Percentiles rank a stretch among this genome's conserved stretches.
These are phyloP conservation scores for Trichophyton verrucosum DNA, from an alignment of 2,329 filamentous ascomycete genomes.

Conservation along the genomic window DNA sequence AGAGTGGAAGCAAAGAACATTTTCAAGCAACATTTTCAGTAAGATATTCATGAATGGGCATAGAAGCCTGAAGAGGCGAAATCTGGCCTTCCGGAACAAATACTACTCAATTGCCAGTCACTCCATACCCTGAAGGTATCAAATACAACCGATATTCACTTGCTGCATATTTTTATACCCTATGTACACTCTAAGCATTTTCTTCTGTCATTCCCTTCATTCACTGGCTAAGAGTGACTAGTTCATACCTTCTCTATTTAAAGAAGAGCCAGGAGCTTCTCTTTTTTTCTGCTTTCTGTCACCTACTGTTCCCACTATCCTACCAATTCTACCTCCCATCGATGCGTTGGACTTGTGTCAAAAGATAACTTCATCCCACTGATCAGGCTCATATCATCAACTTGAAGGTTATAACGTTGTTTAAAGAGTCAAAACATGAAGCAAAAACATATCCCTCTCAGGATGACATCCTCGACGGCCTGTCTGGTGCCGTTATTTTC, in stretches of 20 bases:
- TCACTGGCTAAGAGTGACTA: neutral
- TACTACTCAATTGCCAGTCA: conserved; percentile 1
- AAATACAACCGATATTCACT: neutral
- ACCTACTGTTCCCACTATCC: neutral
- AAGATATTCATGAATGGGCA: conserved; percentile 5
- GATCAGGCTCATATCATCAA: too few relatives aligned
- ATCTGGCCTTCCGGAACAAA: conserved; percentile 3
- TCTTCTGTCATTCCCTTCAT: neutral
- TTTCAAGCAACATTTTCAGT: conserved; percentile 4
- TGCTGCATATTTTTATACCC: too few relatives aligned
- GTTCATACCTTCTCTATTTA: neutral
- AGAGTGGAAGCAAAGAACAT: conserved; percentile 6
- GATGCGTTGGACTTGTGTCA: neutral
- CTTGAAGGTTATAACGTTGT: too few relatives aligned
- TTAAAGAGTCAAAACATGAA: neutral
- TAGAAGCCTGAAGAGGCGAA: conserved; percentile 5
- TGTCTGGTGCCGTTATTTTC: too few relatives aligned
- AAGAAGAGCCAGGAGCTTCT: neutral
- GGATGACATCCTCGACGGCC: too few relatives aligned
- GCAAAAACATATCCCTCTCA: neutral
- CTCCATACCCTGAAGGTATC: neutral
- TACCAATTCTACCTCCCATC: neutral
- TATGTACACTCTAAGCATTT: neutral
- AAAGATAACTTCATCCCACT: too few relatives aligned
- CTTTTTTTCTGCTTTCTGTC: neutral